phyloP scores from a whole-genome alignment of 1,284 basidiomycete genomes.

The Cryptococcus sp. region DNA sequence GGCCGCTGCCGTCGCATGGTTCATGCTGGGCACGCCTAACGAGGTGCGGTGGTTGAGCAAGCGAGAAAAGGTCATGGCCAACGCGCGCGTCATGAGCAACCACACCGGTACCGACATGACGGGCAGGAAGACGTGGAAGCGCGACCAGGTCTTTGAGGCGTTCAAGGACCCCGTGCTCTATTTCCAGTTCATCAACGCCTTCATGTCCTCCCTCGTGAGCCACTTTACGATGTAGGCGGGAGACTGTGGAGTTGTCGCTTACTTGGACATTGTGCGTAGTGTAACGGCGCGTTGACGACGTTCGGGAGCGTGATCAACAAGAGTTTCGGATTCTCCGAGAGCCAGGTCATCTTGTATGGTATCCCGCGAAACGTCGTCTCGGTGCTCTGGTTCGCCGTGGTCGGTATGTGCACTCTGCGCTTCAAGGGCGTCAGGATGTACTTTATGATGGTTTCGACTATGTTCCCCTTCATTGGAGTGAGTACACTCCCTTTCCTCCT shows the following conservation, averaged over 20 bases:
- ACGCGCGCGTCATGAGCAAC: slow-evolving; percentile 39
- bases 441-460: slow-evolving; percentile 35
- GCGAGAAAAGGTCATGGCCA: slow-evolving; percentile 33
- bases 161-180: slow-evolving; percentile 37
- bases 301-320: slow-evolving; percentile 31
- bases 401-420: slow-evolving; percentile 35
- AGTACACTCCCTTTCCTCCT: not conserved
- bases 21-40: slow-evolving; percentile 38
- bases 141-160: slow-evolving; percentile 39
- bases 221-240: not conserved
- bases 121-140: slow-evolving; percentile 35
- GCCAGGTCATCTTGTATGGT: slow-evolving; percentile 40
- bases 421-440: slow-evolving; percentile 35
- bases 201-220: slow-evolving; percentile 22
- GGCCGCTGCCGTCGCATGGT: slow-evolving; percentile 25
- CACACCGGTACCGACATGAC: slow-evolving; percentile 37
- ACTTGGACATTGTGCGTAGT: not conserved
- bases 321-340: slow-evolving; percentile 26
- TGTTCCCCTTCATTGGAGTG: slow-evolving; percentile 25
- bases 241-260: not conserved
- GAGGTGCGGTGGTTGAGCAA: slow-evolving; percentile 41
- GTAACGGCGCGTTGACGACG: slow-evolving; percentile 36
- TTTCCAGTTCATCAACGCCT: slow-evolving; percentile 37
- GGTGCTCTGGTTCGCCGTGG: slow-evolving; percentile 42
- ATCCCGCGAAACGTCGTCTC: slow-evolving; percentile 39